Base-by-base conservation (phyloP, 176 grass and related monocot genomes). In the Hordeum marinum region DNA sequence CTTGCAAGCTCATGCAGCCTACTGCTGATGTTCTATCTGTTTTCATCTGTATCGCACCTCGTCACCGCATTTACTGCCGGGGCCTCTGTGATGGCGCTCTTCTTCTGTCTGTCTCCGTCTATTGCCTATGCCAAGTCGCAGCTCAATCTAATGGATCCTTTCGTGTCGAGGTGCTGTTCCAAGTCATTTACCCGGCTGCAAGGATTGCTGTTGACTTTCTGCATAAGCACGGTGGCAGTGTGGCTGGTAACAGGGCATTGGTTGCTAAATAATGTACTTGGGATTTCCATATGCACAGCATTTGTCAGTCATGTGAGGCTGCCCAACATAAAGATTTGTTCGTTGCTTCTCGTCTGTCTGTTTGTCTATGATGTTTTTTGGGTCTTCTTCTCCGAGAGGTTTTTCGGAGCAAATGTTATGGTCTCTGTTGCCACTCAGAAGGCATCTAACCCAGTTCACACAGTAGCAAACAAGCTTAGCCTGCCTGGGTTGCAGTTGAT, bases 401-500 rank as follows among this genome's bases (percentile, higher is more conserved):
- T 99, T 40, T 99, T 99, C 18, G 96, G 93, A 81, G 93, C 96
- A 73, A 99, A 99, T 89, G 96, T 99, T 63, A 99, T 99, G 96
- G 96, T 99, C 10, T 99, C 93, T 26, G 96, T 99, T 48, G 96
- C 96, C 81, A 99, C 96, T 18, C 96, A 99, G 81, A 99, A 99
- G 81, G 96, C 96, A 63, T 92, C 93, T 78, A 99, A 99, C 81
- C 96, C 96, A 37, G 88, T 99, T 55, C 96, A 99, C 76, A 96
- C 88, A 4, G 96, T 99, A 48, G 96, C 84, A 14, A 84, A 92
- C 69, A 99, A 91, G 70, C 91, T 99, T 78, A 99, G 88, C 79
- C 87, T 99, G 32, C 96, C 96, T 7, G 96, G 96, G 6, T 88
- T 96, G 84, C 90, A 91, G 68, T 77, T 94, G 42, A 94, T 99